phyloP scores from a whole-genome alignment of 495 filamentous ascomycete species.

The Hypoxylon trugodes region DNA sequence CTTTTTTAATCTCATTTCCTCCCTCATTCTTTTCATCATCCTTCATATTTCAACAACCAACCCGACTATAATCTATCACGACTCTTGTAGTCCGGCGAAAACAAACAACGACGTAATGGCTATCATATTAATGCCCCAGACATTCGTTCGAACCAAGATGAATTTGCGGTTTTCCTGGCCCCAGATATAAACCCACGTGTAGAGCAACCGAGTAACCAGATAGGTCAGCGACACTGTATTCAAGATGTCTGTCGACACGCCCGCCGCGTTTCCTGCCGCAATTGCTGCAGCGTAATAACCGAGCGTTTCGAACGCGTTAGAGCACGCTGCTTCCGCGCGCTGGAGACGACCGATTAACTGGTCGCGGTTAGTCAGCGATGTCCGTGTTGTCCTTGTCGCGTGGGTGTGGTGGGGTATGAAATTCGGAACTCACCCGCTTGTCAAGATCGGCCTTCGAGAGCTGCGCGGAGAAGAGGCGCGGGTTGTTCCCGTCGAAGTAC shows the following conservation, averaged over 20 bases:
- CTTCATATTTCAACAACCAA: too few species aligned
- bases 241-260: constrained; percentile 42
- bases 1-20: too few species aligned
- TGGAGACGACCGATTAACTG: constrained; percentile 46
- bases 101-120: constrained; percentile 51
- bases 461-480: constrained; percentile 43
- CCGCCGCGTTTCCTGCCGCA: constrained; percentile 58
- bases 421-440: constrained; percentile 47
- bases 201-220: constrained; percentile 51
- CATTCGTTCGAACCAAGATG: constrained; percentile 46
- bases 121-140: constrained; percentile 49
- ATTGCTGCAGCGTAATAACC: constrained; percentile 59
- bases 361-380: constrained; percentile 1
- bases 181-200: constrained; percentile 57
- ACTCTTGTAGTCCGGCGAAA: constrained; percentile 52
- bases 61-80: too few species aligned
- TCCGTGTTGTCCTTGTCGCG: neutral
- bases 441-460: constrained; percentile 53
- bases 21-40: too few species aligned
- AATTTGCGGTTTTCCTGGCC: constrained; percentile 48
- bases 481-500: constrained; percentile 41
- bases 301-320: constrained; percentile 61
- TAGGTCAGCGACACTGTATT: constrained; percentile 56
- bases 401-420: too few species aligned
- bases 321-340: constrained; percentile 56